Conservation (phyloP, 495 filamentous ascomycete species). For the Penicillium parvum region DNA sequence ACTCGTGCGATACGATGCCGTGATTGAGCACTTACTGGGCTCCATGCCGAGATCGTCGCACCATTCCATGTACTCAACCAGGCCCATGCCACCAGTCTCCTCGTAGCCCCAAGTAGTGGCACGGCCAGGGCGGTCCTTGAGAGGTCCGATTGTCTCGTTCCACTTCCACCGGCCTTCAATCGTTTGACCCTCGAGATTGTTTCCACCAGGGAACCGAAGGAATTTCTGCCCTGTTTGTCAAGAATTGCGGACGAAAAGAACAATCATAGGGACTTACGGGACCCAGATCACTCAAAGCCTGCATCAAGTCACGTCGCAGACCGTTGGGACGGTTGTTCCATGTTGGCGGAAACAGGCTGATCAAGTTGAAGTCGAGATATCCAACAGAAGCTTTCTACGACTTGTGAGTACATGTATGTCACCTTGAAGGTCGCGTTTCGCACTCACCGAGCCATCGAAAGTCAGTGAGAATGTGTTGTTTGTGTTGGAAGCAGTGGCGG, state of each 20-base stretch:
- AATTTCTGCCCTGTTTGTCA: conserved; percentile 41
- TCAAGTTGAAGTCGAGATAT: conserved; percentile 61
- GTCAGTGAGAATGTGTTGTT: conserved; percentile 64
- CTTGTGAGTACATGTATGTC: background rate
- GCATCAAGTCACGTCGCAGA: conserved; percentile 54
- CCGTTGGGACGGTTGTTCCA: conserved; percentile 56
- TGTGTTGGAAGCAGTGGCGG: conserved; percentile 44
- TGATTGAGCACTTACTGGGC: conserved; percentile 28
- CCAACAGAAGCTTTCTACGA: conserved; percentile 35
- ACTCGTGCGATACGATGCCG: too few species aligned
- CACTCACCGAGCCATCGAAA: conserved; percentile 46
- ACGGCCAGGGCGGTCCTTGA: conserved; percentile 58
- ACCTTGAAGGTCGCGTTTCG: background rate
- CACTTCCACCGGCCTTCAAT: conserved; percentile 57
- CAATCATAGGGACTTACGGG: conserved; percentile 13
- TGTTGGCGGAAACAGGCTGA: conserved; percentile 65
- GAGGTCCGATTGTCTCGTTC: conserved; percentile 62
- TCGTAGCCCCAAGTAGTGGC: conserved; percentile 58
- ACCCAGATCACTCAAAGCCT: conserved; percentile 50
- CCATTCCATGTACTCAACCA: conserved; percentile 61
- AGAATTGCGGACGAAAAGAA: background rate
- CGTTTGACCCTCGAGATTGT: conserved; percentile 57
- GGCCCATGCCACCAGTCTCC: conserved; percentile 55
- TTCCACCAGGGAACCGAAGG: conserved; percentile 63
- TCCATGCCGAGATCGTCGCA: conserved; percentile 59